Percentiles rank a stretch among this genome's conserved stretches.
Conservation (phyloP, 768 basidiomycete genomes). For the Russula earlei region DNA sequence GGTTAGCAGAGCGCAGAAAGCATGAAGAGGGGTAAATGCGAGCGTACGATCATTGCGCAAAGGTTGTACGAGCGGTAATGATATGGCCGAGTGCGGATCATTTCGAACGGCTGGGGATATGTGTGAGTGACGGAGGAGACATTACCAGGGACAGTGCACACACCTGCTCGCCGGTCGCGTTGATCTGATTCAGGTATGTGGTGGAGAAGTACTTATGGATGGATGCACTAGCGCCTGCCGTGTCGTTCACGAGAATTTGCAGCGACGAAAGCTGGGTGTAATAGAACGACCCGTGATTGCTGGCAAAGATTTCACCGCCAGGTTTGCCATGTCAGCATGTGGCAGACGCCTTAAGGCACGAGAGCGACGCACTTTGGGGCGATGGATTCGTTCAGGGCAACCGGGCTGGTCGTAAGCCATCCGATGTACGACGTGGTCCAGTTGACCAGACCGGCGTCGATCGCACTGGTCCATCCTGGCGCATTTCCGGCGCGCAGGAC, state of each 20-base stretch:
- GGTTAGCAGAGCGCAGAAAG: not conserved
- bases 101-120: slow-evolving; percentile 25
- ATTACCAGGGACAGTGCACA: not conserved
- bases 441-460: slow-evolving; percentile 22
- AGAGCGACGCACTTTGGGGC: slow-evolving; percentile 23
- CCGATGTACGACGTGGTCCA: slow-evolving; percentile 26
- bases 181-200: slow-evolving; percentile 24
- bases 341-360: not conserved
- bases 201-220: slow-evolving; percentile 25
- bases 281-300: slow-evolving; percentile 30
- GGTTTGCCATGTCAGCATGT: too few relatives aligned
- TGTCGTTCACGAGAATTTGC: slow-evolving; percentile 26
- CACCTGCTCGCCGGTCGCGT: slow-evolving; percentile 24
- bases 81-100: slow-evolving; percentile 26
- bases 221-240: slow-evolving; percentile 21
- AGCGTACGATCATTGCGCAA: slow-evolving; percentile 26
- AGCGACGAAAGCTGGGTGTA: slow-evolving; percentile 25
- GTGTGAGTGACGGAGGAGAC: not conserved
- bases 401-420: slow-evolving; percentile 24
- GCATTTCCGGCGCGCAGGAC: slow-evolving; percentile 22
- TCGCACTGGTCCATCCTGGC: slow-evolving; percentile 23
- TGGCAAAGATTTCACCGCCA: slow-evolving; percentile 2
- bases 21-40: not conserved
- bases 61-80: slow-evolving; percentile 31
- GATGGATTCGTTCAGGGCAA: slow-evolving; percentile 19